Conservation (phyloP, 768 basidiomycete species). For the Tricholoma matsutake region DNA sequence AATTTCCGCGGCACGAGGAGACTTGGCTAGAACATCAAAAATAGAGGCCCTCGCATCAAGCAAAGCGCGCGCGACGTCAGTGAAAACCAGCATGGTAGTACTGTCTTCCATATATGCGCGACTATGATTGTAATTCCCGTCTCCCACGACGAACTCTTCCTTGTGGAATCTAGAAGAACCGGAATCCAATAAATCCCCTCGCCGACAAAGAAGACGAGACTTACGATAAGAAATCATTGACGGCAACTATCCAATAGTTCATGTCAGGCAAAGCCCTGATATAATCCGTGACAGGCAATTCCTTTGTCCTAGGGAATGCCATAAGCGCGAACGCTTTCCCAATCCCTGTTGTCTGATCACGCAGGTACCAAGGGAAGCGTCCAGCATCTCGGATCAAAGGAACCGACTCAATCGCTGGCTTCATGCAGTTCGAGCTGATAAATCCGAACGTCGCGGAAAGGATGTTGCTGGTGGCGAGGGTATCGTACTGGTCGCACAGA, state of each 20-base stretch:
- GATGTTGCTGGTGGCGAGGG: no score
- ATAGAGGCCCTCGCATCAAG: conserved; percentile 6
- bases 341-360: no score
- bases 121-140: conserved; percentile 11
- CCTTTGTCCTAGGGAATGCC: neutral
- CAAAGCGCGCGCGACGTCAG: conserved; percentile 13
- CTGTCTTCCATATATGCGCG: conserved; percentile 9
- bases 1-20: conserved; percentile 4
- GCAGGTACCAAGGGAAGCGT: no score
- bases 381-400: no score
- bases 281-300: neutral
- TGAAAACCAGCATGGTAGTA: conserved; percentile 5
- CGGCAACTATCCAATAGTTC: conserved; percentile 12
- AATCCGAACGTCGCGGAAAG: no score
- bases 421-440: no score
- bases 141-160: conserved; percentile 18
- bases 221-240: conserved; percentile 13
- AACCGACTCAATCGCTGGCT: no score
- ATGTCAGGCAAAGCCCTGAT: conserved; percentile 5
- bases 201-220: neutral
- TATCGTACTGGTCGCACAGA: no score
- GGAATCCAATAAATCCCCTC: neutral
- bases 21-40: neutral
- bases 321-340: conserved; percentile 2
- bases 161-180: conserved; percentile 13